Conservation (phyloP, 345 rosid genomes). For the Populus tremula region DNA sequence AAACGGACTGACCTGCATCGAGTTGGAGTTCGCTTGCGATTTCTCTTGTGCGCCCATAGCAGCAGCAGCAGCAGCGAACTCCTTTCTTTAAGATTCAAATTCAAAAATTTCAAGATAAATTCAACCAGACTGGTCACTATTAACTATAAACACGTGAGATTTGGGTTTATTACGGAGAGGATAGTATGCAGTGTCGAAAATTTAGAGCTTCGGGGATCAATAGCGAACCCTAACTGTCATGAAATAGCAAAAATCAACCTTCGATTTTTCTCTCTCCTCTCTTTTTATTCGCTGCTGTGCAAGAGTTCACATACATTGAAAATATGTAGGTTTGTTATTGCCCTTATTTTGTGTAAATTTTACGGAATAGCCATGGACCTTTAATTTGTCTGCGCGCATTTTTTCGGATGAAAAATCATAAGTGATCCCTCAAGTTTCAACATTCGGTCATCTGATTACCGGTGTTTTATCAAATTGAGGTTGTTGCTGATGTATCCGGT, state of each 20-base stretch:
- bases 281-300: constrained; percentile 30
- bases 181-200: background rate
- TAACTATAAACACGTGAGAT: constrained; percentile 24
- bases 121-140: constrained; percentile 15
- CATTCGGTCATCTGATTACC: background rate
- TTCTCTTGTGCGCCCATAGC: constrained; percentile 88
- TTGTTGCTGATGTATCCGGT: background rate
- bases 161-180: constrained; percentile 46
- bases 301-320: background rate
- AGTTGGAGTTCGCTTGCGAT: constrained; percentile 62
- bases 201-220: constrained; percentile 27
- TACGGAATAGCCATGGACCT: constrained; percentile 10
- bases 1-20: constrained; percentile 74
- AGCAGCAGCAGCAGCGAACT: constrained; percentile 14
- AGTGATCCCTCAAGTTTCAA: background rate
- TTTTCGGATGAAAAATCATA: background rate
- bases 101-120: constrained; percentile 19
- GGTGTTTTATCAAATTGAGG: background rate
- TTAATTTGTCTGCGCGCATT: constrained; percentile 16
- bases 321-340: background rate
- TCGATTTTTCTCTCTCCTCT: constrained; percentile 24
- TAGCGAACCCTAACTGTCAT: constrained; percentile 64
- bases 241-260: constrained; percentile 31
- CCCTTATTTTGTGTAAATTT: constrained; percentile 8
- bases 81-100: constrained; percentile 22